phyloP scores from a whole-genome alignment of 306 rosid genomes.

The Notholithocarpus densiflorus region DNA sequence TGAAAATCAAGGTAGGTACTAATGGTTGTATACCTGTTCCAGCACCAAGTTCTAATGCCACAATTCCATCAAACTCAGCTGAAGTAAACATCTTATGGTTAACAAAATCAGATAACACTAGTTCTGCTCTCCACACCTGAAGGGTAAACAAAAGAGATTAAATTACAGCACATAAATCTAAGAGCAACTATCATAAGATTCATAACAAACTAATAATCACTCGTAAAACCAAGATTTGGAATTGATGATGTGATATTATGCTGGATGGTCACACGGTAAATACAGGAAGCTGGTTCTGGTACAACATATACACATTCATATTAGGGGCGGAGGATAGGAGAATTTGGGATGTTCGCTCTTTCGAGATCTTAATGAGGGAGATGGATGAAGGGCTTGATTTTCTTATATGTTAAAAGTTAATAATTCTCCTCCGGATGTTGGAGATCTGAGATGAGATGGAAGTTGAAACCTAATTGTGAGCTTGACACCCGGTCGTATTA shows the following conservation, averaged over 20 bases:
- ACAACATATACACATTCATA: background rate
- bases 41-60: slow-evolving; percentile 79
- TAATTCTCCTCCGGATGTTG: too few species aligned
- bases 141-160: background rate
- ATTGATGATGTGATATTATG: slow-evolving; percentile 80
- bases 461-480: too few species aligned
- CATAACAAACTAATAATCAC: slow-evolving; percentile 6
- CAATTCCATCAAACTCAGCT: slow-evolving; percentile 51
- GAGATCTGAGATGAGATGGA: too few species aligned
- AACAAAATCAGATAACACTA: slow-evolving; percentile 75
- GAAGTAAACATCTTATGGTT: slow-evolving; percentile 60
- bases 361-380: too few species aligned
- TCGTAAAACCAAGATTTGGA: slow-evolving; percentile 84
- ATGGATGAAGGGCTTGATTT: too few species aligned
- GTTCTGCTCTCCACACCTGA: slow-evolving; percentile 89
- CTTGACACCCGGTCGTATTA: too few species aligned
- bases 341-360: too few species aligned
- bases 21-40: slow-evolving; percentile 62
- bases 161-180: background rate
- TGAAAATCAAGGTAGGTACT: background rate
- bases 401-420: too few species aligned
- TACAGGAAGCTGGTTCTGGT: slow-evolving; percentile 31
- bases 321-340: too few species aligned
- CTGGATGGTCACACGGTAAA: slow-evolving; percentile 41
- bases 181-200: background rate